These are phyloP conservation scores for Amanita polypyramis DNA, from an alignment of 768 basidiomycete species.

Conservation along the genomic window DNA sequence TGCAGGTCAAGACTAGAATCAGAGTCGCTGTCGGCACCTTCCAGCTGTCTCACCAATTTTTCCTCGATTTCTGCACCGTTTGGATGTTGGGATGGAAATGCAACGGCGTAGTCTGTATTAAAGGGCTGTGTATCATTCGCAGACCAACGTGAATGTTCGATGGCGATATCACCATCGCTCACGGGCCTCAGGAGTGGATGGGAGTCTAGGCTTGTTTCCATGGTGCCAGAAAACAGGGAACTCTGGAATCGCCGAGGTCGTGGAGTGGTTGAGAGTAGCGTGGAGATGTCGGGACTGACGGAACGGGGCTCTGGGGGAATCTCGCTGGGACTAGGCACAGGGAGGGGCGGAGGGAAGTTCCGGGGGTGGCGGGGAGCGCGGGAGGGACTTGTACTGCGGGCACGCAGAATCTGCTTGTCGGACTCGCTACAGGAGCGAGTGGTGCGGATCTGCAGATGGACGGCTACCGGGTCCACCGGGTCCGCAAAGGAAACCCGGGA, in stretches of 20 bases:
- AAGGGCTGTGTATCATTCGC: background rate
- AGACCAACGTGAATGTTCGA: background rate
- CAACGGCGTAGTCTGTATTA: background rate
- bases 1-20: conserved; percentile 62
- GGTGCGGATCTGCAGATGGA: conserved; percentile 14
- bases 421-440: conserved; percentile 16
- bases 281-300: conserved; percentile 25
- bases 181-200: conserved; percentile 5
- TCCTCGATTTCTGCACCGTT: conserved; percentile 2
- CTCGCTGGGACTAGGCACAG: background rate
- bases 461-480: conserved; percentile 20
- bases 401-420: conserved; percentile 14
- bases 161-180: conserved; percentile 7
- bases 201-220: conserved; percentile 2
- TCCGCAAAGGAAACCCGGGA: conserved; percentile 17
- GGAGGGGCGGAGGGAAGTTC: background rate
- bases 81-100: background rate
- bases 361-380: conserved; percentile 1
- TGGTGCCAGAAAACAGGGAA: background rate
- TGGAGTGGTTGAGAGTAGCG: conserved; percentile 29
- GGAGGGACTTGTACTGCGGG: conserved; percentile 5
- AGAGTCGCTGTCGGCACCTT: conserved; percentile 29
- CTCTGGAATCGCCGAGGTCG: conserved; percentile 17
- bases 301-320: conserved; percentile 9
- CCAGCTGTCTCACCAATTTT: conserved; percentile 14